Evolutionary conservation across 1,139 yeast species (phyloP).

Genomic region (Wickerhamomyces sp.): DNA sequence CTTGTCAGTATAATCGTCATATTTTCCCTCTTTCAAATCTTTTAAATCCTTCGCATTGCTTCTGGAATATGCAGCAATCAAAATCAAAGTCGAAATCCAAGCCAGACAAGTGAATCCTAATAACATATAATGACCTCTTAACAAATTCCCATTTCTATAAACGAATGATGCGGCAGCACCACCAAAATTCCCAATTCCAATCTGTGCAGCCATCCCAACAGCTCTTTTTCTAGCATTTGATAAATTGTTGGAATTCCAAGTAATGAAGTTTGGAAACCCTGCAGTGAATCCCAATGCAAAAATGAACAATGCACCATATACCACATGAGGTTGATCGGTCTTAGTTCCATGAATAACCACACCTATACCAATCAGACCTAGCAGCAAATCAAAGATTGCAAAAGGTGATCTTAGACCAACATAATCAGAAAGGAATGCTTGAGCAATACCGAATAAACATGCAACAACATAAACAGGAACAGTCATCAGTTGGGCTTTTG

Average conservation of each 20-base stretch:
- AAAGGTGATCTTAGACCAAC: constrained; percentile 31
- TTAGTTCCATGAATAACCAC: constrained; percentile 29
- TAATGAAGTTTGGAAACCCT: constrained; percentile 31
- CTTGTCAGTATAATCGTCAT: constrained; percentile 18
- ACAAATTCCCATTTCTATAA: constrained; percentile 2
- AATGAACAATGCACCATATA: constrained; percentile 33
- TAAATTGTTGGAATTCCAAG: constrained; percentile 36
- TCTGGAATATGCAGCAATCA: constrained; percentile 15
- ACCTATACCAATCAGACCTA: constrained; percentile 25
- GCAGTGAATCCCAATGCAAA: constrained; percentile 32
- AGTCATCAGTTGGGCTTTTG: constrained; percentile 29
- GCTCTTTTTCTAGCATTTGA: constrained; percentile 34
- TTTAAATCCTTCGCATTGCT: constrained; percentile 21
- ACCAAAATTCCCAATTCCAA: constrained; percentile 36
- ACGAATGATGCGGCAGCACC: constrained; percentile 33
- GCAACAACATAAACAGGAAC: constrained; percentile 33
- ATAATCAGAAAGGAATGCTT: constrained; percentile 29
- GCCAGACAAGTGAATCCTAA: constrained; percentile 9
- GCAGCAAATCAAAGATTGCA: constrained; percentile 23
- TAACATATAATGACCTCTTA: constrained; percentile 14
- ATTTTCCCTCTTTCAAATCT: constrained; percentile 23
- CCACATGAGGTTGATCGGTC: constrained; percentile 12
- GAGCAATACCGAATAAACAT: constrained; percentile 26
- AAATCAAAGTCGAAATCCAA: constrained; percentile 5
- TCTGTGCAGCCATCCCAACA: constrained; percentile 35